A percentile compares a stretch with the other conserved stretches of the same genome.
These are phyloP conservation scores for Alternaria tenuissima DNA, from an alignment of 2,329 filamentous ascomycete genomes.

Conservation along the genomic window DNA sequence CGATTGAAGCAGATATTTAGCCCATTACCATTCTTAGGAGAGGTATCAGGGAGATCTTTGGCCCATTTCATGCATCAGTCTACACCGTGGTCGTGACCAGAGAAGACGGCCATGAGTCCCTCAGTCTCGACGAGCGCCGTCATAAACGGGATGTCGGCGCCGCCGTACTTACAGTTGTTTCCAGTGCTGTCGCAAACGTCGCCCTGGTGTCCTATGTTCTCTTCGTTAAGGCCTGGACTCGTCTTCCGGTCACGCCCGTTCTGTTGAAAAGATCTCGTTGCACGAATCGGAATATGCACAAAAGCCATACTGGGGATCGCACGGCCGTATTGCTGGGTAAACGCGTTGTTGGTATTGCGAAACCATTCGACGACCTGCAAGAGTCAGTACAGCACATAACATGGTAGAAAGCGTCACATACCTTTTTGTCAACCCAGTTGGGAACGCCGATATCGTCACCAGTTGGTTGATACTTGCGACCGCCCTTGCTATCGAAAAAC, in stretches of 20 bases:
- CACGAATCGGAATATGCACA: constrained; percentile 60
- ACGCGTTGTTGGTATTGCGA: constrained; percentile 20
- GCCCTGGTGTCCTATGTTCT: constrained; percentile 35
- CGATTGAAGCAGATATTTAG: constrained; percentile 66
- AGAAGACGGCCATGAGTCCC: constrained; percentile 61
- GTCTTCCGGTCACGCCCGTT: constrained; percentile 57
- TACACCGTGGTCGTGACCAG: constrained; percentile 69
- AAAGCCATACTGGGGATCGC: constrained; percentile 62
- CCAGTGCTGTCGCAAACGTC: constrained; percentile 22
- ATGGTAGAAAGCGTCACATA: constrained; percentile 3
- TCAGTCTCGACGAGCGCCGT: constrained; percentile 63
- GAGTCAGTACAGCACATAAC: constrained; percentile 4
- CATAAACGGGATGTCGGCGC: constrained; percentile 70
- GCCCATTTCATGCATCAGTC: constrained; percentile 55
- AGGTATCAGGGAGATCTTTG: constrained; percentile 36
- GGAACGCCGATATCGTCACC: constrained; percentile 22
- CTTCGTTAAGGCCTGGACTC: constrained; percentile 52
- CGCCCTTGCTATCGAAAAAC: constrained; percentile 69
- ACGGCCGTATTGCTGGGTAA: constrained; percentile 40
- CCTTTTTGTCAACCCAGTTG: constrained; percentile 35
- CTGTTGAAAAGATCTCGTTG: constrained; percentile 49
- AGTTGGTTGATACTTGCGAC: constrained; percentile 27
- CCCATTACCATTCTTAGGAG: constrained; percentile 54
- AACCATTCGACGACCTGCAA: constrained; percentile 42
- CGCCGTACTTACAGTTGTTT: constrained; percentile 46